Evolutionary conservation across 2,329 filamentous ascomycete genomes (phyloP).

Genomic region (Botryotinia narcissicola): DNA sequence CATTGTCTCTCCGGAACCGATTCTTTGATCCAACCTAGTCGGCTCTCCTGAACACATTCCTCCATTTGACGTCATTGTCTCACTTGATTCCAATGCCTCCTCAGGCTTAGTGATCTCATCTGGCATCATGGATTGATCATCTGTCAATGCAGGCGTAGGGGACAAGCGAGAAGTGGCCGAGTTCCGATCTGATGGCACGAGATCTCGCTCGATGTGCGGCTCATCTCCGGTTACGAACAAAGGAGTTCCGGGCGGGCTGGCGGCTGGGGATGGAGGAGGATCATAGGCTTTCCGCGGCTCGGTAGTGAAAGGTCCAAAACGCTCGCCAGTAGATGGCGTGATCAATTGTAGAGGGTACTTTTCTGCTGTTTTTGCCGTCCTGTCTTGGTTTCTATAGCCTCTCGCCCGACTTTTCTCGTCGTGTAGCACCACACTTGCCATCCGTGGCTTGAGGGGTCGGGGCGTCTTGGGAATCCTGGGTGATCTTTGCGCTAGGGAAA

Average conservation of each 20-base stretch:
- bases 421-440: rapidly evolving
- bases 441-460: neutral
- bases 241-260: neutral
- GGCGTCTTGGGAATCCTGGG: neutral
- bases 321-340: neutral
- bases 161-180: neutral
- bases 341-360: neutral
- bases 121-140: neutral
- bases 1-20: neutral
- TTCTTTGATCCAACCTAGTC: too few relatives aligned
- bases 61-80: neutral
- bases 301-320: neutral
- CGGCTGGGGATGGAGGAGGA: neutral
- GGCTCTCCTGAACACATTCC: neutral
- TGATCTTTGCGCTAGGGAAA: neutral
- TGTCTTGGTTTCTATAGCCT: neutral
- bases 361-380: neutral
- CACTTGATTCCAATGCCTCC: neutral
- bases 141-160: neutral
- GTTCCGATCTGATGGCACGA: neutral
- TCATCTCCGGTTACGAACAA: neutral
- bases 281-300: neutral
- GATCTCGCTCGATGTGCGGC: neutral
- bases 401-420: neutral
- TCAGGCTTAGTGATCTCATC: neutral